Evolutionary conservation across 1,284 basidiomycete genomes (phyloP), one percentile per base, ranked within the genome.

Genomic region (Ceratobasidium sp.): DNA sequence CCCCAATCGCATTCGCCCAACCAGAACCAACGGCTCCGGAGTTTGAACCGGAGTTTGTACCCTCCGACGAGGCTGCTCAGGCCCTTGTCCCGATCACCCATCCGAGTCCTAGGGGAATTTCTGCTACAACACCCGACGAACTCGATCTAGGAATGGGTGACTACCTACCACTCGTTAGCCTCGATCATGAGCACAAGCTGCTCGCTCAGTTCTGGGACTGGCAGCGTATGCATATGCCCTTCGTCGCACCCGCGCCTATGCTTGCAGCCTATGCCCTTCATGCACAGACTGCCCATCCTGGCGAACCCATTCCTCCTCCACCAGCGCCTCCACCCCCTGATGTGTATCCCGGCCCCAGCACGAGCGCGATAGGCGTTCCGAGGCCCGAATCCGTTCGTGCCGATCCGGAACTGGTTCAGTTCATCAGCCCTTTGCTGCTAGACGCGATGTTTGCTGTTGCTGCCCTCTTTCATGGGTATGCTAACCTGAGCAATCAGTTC

Each of bases 121-220:
- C 28, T 18, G 32, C 28, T 5, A 54, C 28, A 2, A 16, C 26
- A 6, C 21, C 32, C 23, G 30, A 41, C 28, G 55, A 58, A 58
- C 32, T 58, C 9, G 55, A 58, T n/a, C 32, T 58, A n/a, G 55
- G 55, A 28, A 58, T 58, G 55, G 55, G 38, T n/a, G 32, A 18
- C 13, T 58, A 38, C 35, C 8, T 35, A 8, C 55, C 55, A 35
- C 18, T n/a, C 8, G 32, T 28, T 4, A 58, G 32, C 23, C 32
- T 58, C 32, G 55, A 14, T 7, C 2, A 9, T 3, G 55, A 58
- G 23, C 55, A 58, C 26, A 18, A 58, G 55, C 55, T 58, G 5
- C 32, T 58, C 7, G 55, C 55, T 18, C 55, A 58, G 55, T 58
- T 58, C 32, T 58, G 55, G 55, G 55, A 58, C 55, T 58, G 55